Evolutionary conservation across 805 yeast genomes (phyloP).

Genomic region (Hanseniaspora singularis): DNA sequence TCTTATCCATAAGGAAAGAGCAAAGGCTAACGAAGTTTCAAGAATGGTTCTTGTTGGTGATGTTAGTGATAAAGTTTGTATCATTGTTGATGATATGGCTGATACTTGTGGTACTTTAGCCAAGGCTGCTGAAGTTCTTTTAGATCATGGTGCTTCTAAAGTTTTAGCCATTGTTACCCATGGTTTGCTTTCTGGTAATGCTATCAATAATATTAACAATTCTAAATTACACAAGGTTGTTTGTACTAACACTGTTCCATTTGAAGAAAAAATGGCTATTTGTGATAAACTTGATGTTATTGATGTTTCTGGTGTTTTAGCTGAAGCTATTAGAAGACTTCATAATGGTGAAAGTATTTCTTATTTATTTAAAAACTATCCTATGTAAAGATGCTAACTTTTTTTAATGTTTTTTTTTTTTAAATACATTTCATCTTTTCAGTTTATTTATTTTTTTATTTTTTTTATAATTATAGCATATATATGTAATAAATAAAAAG

Average conservation of each 20-base stretch:
- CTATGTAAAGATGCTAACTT: conserved; percentile 21
- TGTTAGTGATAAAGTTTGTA: conserved; percentile 68
- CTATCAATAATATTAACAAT: conserved; percentile 56
- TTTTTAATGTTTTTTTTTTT: background rate
- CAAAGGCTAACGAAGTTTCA: conserved; percentile 86
- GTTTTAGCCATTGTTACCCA: conserved; percentile 94
- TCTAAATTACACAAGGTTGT: conserved; percentile 62
- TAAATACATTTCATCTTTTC: background rate
- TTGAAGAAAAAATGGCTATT: conserved; percentile 44
- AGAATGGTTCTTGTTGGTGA: conserved; percentile 95
- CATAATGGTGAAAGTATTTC: conserved; percentile 95
- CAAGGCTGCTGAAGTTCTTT: conserved; percentile 80
- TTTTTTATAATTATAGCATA: no score
- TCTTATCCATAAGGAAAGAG: conserved; percentile 90
- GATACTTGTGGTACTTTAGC: conserved; percentile 96
- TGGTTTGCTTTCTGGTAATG: conserved; percentile 82
- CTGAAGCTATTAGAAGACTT: conserved; percentile 86
- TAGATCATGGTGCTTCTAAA: conserved; percentile 66
- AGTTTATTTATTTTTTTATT: background rate
- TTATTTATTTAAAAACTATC: conserved; percentile 66
- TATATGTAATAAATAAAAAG: no score
- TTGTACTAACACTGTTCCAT: conserved; percentile 89
- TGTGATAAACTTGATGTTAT: conserved; percentile 67
- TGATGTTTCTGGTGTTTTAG: conserved; percentile 76
- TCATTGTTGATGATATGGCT: conserved; percentile 93